phyloP scores from a whole-genome alignment of 2,329 filamentous ascomycete genomes.

The Thielaviopsis punctulata region DNA sequence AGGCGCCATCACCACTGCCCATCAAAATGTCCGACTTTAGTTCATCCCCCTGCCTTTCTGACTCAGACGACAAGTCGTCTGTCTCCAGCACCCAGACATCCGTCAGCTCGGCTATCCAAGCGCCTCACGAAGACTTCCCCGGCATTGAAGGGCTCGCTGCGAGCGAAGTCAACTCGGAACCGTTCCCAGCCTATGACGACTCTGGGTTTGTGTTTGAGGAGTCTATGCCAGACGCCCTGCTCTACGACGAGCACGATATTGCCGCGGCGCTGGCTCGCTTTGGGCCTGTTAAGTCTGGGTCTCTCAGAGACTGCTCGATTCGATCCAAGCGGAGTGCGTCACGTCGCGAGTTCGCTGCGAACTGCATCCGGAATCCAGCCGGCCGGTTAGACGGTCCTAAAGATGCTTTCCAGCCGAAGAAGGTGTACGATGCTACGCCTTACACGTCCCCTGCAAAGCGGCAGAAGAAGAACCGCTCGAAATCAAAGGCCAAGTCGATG shows the following conservation, averaged over 20 bases:
- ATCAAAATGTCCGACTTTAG: background rate
- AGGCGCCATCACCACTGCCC: background rate
- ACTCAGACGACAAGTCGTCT: slow-evolving; percentile 1
- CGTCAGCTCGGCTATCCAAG: background rate
- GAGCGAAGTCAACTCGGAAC: background rate
- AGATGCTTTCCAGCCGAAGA: slow-evolving; percentile 3
- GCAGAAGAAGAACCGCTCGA: slow-evolving; percentile 4
- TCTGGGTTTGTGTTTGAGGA: slow-evolving; percentile 7
- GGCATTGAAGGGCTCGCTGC: background rate
- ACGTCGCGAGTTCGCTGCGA: background rate
- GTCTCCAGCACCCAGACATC: background rate
- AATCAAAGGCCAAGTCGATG: background rate
- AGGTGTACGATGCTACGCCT: slow-evolving; percentile 4
- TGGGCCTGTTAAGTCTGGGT: background rate
- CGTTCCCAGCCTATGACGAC: slow-evolving; percentile 9
- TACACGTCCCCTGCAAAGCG: slow-evolving; percentile 1
- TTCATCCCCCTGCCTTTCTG: background rate
- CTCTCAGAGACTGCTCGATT: background rate
- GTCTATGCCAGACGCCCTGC: background rate
- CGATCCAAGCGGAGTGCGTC: background rate
- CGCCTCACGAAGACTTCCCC: background rate
- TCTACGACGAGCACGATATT: background rate
- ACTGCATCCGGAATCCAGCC: background rate
- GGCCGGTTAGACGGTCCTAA: background rate
- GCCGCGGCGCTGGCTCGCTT: background rate